A percentile compares a stretch with the other conserved stretches of the same genome.
phyloP scores from a whole-genome alignment of 441 rosid genomes.

The Eugenia klotzschiana region DNA sequence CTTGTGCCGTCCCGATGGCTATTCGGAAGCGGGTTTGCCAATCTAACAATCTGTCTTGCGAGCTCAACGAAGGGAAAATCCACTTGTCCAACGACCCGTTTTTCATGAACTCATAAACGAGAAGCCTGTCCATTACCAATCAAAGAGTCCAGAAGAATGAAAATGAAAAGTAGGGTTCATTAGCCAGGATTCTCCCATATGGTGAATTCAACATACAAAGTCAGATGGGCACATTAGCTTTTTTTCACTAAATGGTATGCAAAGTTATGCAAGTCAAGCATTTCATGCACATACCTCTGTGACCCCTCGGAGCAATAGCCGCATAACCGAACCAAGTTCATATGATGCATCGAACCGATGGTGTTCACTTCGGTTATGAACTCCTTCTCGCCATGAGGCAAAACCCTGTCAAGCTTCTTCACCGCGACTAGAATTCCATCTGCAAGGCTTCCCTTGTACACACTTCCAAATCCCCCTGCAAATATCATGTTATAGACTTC shows the following conservation, averaged over 20 bases:
- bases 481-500: neutral
- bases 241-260: neutral
- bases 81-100: conserved; percentile 84
- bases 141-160: neutral
- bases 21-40: conserved; percentile 65
- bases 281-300: conserved; percentile 34
- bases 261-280: neutral
- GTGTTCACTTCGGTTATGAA: conserved; percentile 88
- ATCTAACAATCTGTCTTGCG: conserved; percentile 27
- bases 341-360: conserved; percentile 90
- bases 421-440: conserved; percentile 68
- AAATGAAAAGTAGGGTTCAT: neutral
- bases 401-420: conserved; percentile 63
- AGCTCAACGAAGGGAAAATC: conserved; percentile 50
- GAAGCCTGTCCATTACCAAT: conserved; percentile 32
- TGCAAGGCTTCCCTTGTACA: conserved; percentile 59
- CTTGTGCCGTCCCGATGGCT: conserved; percentile 64
- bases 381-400: conserved; percentile 82
- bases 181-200: neutral
- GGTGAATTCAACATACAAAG: neutral
- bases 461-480: conserved; percentile 87
- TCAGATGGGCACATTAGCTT: neutral
- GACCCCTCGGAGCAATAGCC: conserved; percentile 81
- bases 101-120: conserved; percentile 78
- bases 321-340: conserved; percentile 80